Base-by-base conservation (phyloP, 2,329 filamentous ascomycete genomes). In the Botrytis cinerea region DNA sequence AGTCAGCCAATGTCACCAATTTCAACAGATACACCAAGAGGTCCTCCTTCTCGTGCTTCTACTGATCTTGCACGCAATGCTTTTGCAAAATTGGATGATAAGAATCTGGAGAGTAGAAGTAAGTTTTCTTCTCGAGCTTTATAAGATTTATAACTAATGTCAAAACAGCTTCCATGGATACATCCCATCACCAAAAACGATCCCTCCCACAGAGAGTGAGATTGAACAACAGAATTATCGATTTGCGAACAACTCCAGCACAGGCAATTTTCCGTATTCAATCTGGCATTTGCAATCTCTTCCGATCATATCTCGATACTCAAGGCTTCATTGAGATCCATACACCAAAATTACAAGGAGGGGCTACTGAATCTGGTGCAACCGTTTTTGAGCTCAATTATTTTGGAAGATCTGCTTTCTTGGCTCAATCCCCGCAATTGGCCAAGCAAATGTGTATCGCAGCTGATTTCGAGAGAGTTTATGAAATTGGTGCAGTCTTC, bases 381-480 rank as follows among this genome's bases (percentile, higher is more conserved):
- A 94, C 93, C 76, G 95, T 98, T 8, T 98, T 98, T 86, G 91
- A 93, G 81, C 89, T 97, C 67, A 93, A 96, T 80, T 98, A 98
- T 84, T 98, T 98, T 83, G 93, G 91, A 45, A 90, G 95, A 70
- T 89, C 89, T 32, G 95, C 94, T 4, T 98, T 96, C 85, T 84
- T 98, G 22, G 95, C 95, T 0, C 95, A 98, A 83, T 97, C 93
- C 75, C 95, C 95, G 10, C 95, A 98, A 82, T 83, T 98, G 76
- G 93, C 93, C 71, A 98, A 98, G 84, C 95, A 98, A 82, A 95
- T 97, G 92, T 89, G 90, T 70, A 94, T 98, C 59, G 93, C 94
- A 8, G 91, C 94, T 43, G 95, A 98, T 81, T 96, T 97, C 80
- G 91, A 92, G 73, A 90, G 91, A 69, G 95, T 98, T 10, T 98